Percentiles rank a stretch among this genome's conserved stretches.
Evolutionary conservation across 192 early-diverging fungal species (phyloP).

Genomic region (Coemansia sp.): DNA sequence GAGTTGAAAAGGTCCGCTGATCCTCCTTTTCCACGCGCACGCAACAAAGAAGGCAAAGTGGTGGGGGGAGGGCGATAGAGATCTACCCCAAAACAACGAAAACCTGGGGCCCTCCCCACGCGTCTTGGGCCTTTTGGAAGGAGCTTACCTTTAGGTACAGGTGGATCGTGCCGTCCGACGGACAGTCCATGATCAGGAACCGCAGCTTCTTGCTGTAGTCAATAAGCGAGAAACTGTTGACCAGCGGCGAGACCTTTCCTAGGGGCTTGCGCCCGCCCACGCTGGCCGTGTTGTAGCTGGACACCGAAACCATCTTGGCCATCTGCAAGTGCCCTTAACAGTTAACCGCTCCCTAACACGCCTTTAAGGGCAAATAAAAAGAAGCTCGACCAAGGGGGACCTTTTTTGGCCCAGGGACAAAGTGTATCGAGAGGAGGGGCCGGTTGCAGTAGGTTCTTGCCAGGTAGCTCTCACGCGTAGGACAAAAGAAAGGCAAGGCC

Average conservation of each 20-base stretch:
- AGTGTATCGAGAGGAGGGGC: neutral
- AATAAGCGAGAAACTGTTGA: slow-evolving; percentile 47
- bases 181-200: slow-evolving; percentile 92
- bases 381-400: too few relatives aligned
- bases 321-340: slow-evolving; percentile 8
- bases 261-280: slow-evolving; percentile 38
- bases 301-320: slow-evolving; percentile 41
- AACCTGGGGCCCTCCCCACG: neutral
- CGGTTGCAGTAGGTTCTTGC: neutral
- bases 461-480: neutral
- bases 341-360: neutral
- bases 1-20: neutral
- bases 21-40: neutral
- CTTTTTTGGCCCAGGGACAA: too few relatives aligned
- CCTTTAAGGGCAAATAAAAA: too few relatives aligned
- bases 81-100: neutral
- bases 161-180: slow-evolving; percentile 71
- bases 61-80: neutral
- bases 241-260: slow-evolving; percentile 41
- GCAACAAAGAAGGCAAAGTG: neutral
- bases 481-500: too few relatives aligned
- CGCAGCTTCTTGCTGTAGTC: slow-evolving; percentile 52
- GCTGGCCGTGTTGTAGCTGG: slow-evolving; percentile 32
- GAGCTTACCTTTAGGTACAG: slow-evolving; percentile 57
- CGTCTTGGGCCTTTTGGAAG: neutral